Percentiles rank a stretch among this genome's conserved stretches.
Evolutionary conservation across 2,329 filamentous ascomycete species (phyloP).

Genomic region (Pleoardoris graminearum): DNA sequence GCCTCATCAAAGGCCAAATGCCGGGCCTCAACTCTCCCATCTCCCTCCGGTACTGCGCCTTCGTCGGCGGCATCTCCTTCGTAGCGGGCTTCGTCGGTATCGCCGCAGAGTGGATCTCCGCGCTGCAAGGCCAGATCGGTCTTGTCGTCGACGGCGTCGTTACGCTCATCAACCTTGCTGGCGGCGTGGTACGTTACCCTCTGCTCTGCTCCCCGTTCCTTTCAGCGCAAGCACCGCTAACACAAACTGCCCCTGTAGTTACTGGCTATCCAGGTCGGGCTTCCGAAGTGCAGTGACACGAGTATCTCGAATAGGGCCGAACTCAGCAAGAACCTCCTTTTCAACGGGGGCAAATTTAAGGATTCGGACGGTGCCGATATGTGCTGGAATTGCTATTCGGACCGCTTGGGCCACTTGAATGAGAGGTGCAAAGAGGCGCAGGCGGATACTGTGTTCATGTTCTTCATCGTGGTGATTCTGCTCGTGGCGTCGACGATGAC

Average conservation of each 20-base stretch:
- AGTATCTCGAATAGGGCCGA: background rate
- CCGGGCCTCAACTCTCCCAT: conserved; percentile 2
- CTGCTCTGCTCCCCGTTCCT: too few relatives aligned
- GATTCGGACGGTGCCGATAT: background rate
- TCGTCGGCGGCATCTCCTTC: conserved; percentile 19
- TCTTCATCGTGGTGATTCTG: conserved; percentile 15
- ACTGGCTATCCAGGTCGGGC: conserved; percentile 15
- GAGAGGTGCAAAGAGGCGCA: conserved; percentile 16
- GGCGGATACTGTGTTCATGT: conserved; percentile 26
- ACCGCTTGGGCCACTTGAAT: conserved; percentile 8
- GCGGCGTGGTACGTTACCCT: conserved; percentile 25
- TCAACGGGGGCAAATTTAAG: conserved; percentile 20
- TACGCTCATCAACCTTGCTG: conserved; percentile 20
- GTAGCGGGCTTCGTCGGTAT: conserved; percentile 18
- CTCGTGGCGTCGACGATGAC: conserved; percentile 8
- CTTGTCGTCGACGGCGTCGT: conserved; percentile 21
- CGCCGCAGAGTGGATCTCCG: conserved; percentile 15
- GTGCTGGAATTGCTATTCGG: background rate
- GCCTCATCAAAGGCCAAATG: conserved; percentile 19
- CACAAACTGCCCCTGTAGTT: conserved; percentile 1
- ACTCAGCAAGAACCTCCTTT: conserved; percentile 15
- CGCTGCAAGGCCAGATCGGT: conserved; percentile 21
- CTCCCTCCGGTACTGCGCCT: conserved; percentile 11
- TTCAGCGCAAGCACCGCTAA: background rate
- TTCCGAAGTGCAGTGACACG: conserved; percentile 9